phyloP scores from a whole-genome alignment of 1,139 yeast species.

The Taiozyma sp. region DNA sequence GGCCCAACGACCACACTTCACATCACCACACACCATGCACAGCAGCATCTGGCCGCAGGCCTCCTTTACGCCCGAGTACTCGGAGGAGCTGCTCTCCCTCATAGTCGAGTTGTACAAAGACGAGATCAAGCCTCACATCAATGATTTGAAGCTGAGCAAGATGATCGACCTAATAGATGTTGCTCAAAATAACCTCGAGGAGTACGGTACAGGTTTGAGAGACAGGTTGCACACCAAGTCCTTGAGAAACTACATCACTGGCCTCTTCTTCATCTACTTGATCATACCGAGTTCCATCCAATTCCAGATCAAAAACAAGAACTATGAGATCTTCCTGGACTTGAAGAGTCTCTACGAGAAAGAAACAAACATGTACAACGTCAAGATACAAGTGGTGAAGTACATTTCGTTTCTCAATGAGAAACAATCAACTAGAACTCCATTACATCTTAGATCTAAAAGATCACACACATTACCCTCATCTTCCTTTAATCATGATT shows the following conservation, averaged over 20 bases:
- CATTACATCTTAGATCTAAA: slow-evolving; percentile 4
- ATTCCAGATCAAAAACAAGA: slow-evolving; percentile 34
- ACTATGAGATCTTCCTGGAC: slow-evolving; percentile 31
- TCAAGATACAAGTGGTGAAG: slow-evolving; percentile 27
- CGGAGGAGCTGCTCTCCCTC: slow-evolving; percentile 27
- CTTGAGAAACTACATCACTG: slow-evolving; percentile 29
- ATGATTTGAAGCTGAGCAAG: slow-evolving; percentile 26
- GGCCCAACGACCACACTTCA: background rate
- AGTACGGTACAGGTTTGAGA: slow-evolving; percentile 22
- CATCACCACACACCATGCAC: slow-evolving; percentile 1
- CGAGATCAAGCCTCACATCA: slow-evolving; percentile 24
- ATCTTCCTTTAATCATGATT: slow-evolving; percentile 11
- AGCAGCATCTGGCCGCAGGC: slow-evolving; percentile 4
- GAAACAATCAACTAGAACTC: slow-evolving; percentile 1
- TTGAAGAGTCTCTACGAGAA: slow-evolving; percentile 30
- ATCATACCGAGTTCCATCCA: slow-evolving; percentile 34
- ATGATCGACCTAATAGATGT: slow-evolving; percentile 29
- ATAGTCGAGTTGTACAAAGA: slow-evolving; percentile 27
- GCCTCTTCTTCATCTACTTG: slow-evolving; percentile 30
- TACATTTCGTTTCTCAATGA: slow-evolving; percentile 28
- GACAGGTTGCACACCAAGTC: slow-evolving; percentile 8
- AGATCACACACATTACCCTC: slow-evolving; percentile 19
- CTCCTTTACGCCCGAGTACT: slow-evolving; percentile 32
- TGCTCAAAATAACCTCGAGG: slow-evolving; percentile 26
- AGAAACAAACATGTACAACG: slow-evolving; percentile 33